These are phyloP conservation scores for Medicago arabica DNA, from an alignment of 306 rosid species.

Conservation along the genomic window DNA sequence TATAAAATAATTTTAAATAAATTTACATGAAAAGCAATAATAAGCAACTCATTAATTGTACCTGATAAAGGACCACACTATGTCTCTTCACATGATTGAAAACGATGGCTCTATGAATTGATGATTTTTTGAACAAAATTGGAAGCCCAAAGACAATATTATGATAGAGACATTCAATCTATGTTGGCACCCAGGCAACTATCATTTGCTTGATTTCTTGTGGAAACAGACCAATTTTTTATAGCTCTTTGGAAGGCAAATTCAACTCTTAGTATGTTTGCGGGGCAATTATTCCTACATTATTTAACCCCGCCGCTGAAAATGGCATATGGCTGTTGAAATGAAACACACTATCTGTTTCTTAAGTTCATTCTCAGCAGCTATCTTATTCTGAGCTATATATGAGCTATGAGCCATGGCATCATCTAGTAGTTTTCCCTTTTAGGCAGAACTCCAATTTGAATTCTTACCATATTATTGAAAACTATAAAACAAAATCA, in stretches of 20 bases:
- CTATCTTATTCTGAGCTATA: background rate
- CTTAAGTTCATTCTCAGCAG: background rate
- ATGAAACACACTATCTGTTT: background rate
- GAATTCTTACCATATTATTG: constrained; percentile 10
- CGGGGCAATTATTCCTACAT: background rate
- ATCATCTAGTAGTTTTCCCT: constrained; percentile 18
- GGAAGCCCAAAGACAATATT: no score
- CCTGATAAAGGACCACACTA: no score
- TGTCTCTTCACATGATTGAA: background rate
- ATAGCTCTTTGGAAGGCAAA: background rate
- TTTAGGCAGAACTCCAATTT: background rate
- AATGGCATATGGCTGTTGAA: background rate
- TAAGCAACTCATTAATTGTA: no score
- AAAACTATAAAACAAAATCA: background rate
- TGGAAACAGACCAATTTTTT: background rate
- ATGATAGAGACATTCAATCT: no score
- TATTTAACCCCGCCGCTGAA: background rate
- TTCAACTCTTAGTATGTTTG: background rate
- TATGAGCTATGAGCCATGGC: background rate
- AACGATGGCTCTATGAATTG: background rate
- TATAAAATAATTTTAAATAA: no score
- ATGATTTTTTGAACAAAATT: no score
- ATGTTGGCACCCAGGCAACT: no score
- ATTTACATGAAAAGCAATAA: no score
- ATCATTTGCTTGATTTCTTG: background rate